These are phyloP conservation scores for Solanum stenotomum DNA, from an alignment of 257 asterid species.

Conservation along the genomic window DNA sequence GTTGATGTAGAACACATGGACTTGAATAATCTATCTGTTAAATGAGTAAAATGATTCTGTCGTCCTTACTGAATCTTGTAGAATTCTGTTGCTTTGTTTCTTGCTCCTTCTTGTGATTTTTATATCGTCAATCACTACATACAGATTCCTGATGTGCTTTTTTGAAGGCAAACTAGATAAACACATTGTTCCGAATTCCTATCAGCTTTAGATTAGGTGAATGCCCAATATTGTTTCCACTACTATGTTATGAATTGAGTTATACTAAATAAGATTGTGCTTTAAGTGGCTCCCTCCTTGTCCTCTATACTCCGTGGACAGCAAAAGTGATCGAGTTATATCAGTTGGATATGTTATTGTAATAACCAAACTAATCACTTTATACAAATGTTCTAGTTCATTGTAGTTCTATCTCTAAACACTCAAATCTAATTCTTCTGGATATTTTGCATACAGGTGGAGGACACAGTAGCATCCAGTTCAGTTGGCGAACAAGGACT, in stretches of 20 bases:
- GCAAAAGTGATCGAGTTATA: neutral
- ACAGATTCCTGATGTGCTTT: neutral
- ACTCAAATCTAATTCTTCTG: constrained; percentile 7
- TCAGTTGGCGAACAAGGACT: constrained; percentile 64
- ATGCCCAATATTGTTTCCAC: neutral
- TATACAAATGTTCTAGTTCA: neutral
- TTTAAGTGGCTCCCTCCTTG: neutral
- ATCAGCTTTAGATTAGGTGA: neutral
- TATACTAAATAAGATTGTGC: neutral
- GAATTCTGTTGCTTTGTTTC: neutral
- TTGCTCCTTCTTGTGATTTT: neutral
- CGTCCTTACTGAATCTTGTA: neutral
- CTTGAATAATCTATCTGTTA: neutral
- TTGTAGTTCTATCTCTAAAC: neutral
- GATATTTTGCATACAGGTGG: constrained; percentile 36
- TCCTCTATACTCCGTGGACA: too few species aligned
- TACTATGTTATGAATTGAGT: neutral
- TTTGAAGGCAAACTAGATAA: neutral
- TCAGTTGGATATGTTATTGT: neutral
- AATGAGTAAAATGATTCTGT: neutral
- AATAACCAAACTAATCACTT: neutral
- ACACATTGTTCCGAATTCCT: neutral
- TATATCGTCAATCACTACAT: neutral
- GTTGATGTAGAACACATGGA: neutral
- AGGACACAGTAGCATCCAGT: constrained; percentile 30